Conservation (phyloP, 1,284 basidiomycete genomes). For the Cutaneotrichosporon spelunceum region DNA sequence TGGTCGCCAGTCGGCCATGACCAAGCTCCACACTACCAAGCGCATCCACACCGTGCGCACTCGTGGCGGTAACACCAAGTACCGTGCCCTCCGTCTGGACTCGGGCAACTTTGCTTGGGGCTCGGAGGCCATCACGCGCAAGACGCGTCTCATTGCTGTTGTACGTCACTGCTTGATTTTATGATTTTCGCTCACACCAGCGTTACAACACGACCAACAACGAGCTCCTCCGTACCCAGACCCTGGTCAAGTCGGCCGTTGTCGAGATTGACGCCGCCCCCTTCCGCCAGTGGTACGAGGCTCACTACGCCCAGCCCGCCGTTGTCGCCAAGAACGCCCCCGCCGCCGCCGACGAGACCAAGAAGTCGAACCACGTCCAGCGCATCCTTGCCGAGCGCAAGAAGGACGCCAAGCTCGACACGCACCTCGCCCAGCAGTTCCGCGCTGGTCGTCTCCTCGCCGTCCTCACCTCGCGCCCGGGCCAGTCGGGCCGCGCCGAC, state of each 20-base stretch:
- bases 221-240: slow-evolving; percentile 97
- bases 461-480: slow-evolving; percentile 82
- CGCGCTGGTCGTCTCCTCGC: slow-evolving; percentile 62
- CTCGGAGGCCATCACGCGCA: slow-evolving; percentile 83
- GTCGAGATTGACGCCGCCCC: slow-evolving; percentile 94
- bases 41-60: slow-evolving; percentile 88
- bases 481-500: slow-evolving; percentile 88
- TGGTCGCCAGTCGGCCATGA: slow-evolving; percentile 91
- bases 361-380: slow-evolving; percentile 83
- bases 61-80: slow-evolving; percentile 89
- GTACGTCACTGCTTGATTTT: slow-evolving; percentile 58
- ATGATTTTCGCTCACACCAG: slow-evolving; percentile 51
- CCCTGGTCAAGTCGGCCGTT: slow-evolving; percentile 89
- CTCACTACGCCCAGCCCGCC: slow-evolving; percentile 88
- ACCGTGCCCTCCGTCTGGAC: slow-evolving; percentile 89
- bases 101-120: slow-evolving; percentile 96
- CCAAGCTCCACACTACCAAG: slow-evolving; percentile 82
- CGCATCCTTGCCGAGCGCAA: slow-evolving; percentile 81
- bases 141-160: slow-evolving; percentile 90
- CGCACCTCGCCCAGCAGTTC: slow-evolving; percentile 65
- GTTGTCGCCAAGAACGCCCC: slow-evolving; percentile 64
- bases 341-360: slow-evolving; percentile 59
- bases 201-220: slow-evolving; percentile 98
- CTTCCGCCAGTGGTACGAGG: slow-evolving; percentile 97
- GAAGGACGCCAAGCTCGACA: slow-evolving; percentile 89